Base-by-base conservation (phyloP, 2,329 filamentous ascomycete species). In the Ophiobolus disseminans region DNA sequence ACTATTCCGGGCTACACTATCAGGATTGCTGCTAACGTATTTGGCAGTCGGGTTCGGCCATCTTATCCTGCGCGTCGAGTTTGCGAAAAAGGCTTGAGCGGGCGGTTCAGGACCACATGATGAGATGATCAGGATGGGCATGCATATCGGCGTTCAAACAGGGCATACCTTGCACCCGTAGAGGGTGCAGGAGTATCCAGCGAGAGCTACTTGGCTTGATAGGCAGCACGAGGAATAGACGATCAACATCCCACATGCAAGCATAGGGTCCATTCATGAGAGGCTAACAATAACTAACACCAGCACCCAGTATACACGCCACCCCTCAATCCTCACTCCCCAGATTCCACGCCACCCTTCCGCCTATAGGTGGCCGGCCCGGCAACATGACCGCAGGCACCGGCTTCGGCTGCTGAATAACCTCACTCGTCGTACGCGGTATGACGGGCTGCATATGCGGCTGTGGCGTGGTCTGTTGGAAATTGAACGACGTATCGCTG, bases 21-120 rank as follows among this genome's bases (percentile, higher is more conserved):
- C 13, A 20, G 14, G 37, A n/a, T 28, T 7, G 1, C 19, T 54
- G 40, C 66, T 70, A 55, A 70, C 45, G 20, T 17, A 8, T 31
- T 43, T 37, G 13, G 4, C 51, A 74, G 70, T 75, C 61, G 90
- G 90, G 78, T 93, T 91, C 80, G 88, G 89, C 76, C 90, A 94
- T 79, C 81, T 94, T 67, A 94, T 94, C 74, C 77, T 94, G 68
- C 83, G 88, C 73, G 90, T 94, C 60, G 90, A 94, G 79, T 94
- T 94, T 76, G 89, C 90, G 62, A 94, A 93, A 76, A 81, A 81
- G 73, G 63, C 62, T 46, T 65, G 50, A 41, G 36, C 10, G 40
- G 13, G 17, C 26, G 6, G n/a, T 21, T 31, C 19, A 28, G 8
- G 23, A 34, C 30, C 23, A 11, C 23, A 26, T 26, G 23, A 26